These are phyloP conservation scores for Berberis thunbergii DNA, from an alignment of 164 flowering plant genomes.

Conservation along the genomic window DNA sequence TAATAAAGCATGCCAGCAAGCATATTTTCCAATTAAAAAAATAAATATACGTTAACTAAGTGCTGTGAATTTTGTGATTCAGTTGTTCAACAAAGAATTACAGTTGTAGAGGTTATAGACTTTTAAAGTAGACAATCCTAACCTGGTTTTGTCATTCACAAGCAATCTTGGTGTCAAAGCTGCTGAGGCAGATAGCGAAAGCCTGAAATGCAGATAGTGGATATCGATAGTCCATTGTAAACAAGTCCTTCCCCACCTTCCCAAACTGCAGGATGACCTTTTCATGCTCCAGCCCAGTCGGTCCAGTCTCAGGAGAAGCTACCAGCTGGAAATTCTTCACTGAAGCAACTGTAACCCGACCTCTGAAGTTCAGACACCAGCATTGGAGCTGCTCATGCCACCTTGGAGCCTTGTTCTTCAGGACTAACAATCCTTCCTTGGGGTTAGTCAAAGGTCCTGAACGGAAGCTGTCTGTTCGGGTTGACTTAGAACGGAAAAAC, in stretches of 20 bases:
- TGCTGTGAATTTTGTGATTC: too few species aligned
- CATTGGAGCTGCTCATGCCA: slow-evolving; percentile 89
- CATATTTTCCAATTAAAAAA: too few species aligned
- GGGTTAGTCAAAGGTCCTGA: slow-evolving; percentile 31
- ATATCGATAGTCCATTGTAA: slow-evolving; percentile 70
- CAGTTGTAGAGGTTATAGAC: background rate
- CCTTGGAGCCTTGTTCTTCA: slow-evolving; percentile 69
- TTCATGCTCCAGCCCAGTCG: slow-evolving; percentile 46
- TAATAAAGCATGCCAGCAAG: too few species aligned
- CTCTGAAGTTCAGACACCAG: slow-evolving; percentile 77
- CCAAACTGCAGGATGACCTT: slow-evolving; percentile 69
- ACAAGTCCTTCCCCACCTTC: slow-evolving; percentile 70
- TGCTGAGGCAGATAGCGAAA: slow-evolving; percentile 76
- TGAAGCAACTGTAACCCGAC: slow-evolving; percentile 76
- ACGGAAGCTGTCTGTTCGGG: slow-evolving; percentile 20
- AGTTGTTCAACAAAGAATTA: too few species aligned
- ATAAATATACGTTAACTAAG: too few species aligned
- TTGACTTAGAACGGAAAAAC: slow-evolving; percentile 51
- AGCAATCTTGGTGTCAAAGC: slow-evolving; percentile 81
- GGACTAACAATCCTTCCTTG: slow-evolving; percentile 40
- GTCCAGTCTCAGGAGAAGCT: slow-evolving; percentile 45
- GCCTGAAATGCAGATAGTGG: slow-evolving; percentile 77
- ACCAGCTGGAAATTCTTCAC: slow-evolving; percentile 78
- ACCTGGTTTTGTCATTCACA: slow-evolving; percentile 49
- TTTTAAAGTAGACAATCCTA: background rate